These are phyloP conservation scores for Didymella lethalis DNA, from an alignment of 2,329 filamentous ascomycete genomes.

Conservation along the genomic window DNA sequence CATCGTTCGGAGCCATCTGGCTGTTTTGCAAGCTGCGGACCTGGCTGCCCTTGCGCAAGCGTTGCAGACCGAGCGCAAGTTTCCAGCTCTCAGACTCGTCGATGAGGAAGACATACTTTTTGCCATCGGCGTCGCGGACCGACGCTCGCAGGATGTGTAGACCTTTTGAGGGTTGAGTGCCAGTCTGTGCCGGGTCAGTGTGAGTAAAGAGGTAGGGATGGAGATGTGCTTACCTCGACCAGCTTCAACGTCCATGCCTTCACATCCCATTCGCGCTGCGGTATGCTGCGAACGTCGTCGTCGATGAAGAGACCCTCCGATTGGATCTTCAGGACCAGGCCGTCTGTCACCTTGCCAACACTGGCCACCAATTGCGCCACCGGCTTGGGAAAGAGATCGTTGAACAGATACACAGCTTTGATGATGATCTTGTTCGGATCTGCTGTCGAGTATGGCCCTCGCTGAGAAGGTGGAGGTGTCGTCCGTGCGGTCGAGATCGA, in stretches of 20 bases:
- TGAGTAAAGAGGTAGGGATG: neutral
- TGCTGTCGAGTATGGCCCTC: conserved; percentile 82
- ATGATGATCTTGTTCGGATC: conserved; percentile 97
- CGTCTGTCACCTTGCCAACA: conserved; percentile 86
- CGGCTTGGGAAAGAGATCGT: conserved; percentile 87
- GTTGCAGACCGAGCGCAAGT: conserved; percentile 65
- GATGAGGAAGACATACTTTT: conserved; percentile 68
- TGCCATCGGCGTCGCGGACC: conserved; percentile 66
- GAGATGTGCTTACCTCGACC: conserved; percentile 66
- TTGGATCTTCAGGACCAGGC: conserved; percentile 87
- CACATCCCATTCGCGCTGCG: conserved; percentile 98
- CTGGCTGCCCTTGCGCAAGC: conserved; percentile 63
- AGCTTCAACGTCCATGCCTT: conserved; percentile 97
- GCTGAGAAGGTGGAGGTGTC: conserved; percentile 79
- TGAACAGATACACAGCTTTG: conserved; percentile 90
- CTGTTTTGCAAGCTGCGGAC: conserved; percentile 63
- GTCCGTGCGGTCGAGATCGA: conserved; percentile 85
- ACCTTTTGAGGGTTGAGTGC: conserved; percentile 55
- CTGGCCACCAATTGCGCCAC: conserved; percentile 88
- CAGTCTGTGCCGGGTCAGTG: conserved; percentile 46
- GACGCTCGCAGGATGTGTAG: conserved; percentile 65
- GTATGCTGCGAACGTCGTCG: conserved; percentile 87
- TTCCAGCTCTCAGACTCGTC: conserved; percentile 69
- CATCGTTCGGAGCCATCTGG: conserved; percentile 59
- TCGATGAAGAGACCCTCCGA: conserved; percentile 97